Base-by-base conservation (phyloP, 768 basidiomycete species). In the Kwoniella sp. region DNA sequence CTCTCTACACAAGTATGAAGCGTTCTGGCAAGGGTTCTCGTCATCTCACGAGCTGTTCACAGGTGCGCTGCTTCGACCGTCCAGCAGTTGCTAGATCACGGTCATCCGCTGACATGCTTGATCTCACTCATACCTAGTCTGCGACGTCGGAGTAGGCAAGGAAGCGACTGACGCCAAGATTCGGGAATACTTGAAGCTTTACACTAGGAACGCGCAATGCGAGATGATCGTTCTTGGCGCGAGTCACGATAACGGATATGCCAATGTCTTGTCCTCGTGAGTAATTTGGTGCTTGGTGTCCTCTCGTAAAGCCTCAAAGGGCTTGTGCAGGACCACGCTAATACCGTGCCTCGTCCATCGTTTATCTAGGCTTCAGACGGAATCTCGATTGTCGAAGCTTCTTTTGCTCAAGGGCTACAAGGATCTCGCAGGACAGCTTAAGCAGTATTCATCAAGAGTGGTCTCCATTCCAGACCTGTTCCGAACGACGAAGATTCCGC, bases 81-180 rank as follows among this genome's bases (percentile, higher is more conserved):
- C 41, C 9, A 3, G 17, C 9, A 45, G 15, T 11, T 45, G 4
- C 5, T 45, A 8, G n/a, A n/a, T 17, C 17, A 3, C 17, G 23
- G 22, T 22, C 26, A 28, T 29, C 54, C 5, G 50, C 50, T 51
- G 50, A 38, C 26, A 38, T 26, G 23, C n/a, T 23, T 31, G n/a
- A 9, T n/a, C 22, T n/a, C 20, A 30, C 8, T 26, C 17, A 23
- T 34, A 20, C 48, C 20, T 55, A 77, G 76, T 79, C 3, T 72
- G 73, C 53, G 78, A 79, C 64, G 71, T 74, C 22, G 74, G 75
- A 0, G 61, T 65, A 2, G 73, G 69, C n/a, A 74, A 74, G 61
- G 74, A 79, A 55, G 74, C 70, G 3, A 58, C 65, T 13, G 69
- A 73, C 26, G 57, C 70, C 3, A 79, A 79, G 55, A 13, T 23